Conservation (phyloP, 2,329 filamentous ascomycete species). For the Penicillium oxalicum region DNA sequence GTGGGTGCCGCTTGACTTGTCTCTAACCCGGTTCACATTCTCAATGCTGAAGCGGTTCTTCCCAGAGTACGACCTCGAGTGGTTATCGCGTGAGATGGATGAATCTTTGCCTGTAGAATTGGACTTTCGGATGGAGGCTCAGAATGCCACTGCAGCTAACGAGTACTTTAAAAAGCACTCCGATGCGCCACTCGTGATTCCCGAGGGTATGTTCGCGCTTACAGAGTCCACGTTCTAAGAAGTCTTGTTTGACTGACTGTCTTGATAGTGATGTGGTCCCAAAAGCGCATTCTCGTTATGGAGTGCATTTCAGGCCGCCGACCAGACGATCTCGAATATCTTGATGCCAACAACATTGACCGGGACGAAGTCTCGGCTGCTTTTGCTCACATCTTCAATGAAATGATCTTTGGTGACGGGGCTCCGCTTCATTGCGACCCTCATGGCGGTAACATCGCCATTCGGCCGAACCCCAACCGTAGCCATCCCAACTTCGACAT, state of each 20-base stretch:
- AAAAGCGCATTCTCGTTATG: conserved; percentile 89
- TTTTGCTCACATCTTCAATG: conserved; percentile 89
- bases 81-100: conserved; percentile 92
- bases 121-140: conserved; percentile 78
- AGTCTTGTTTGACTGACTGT: conserved; percentile 11
- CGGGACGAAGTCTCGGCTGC: conserved; percentile 92
- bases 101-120: conserved; percentile 83
- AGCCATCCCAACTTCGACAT: conserved; percentile 80
- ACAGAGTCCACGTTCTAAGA: neutral
- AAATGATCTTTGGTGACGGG: conserved; percentile 93
- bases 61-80: conserved; percentile 94
- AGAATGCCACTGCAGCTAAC: conserved; percentile 73
- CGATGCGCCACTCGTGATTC: conserved; percentile 77
- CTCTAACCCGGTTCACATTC: conserved; percentile 83
- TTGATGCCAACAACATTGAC: conserved; percentile 82
- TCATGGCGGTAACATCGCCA: conserved; percentile 91
- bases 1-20: conserved; percentile 83
- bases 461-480: conserved; percentile 65
- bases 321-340: conserved; percentile 79
- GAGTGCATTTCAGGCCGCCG: conserved; percentile 81
- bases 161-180: conserved; percentile 72
- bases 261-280: conserved; percentile 69
- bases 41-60: conserved; percentile 86
- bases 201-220: conserved; percentile 46
- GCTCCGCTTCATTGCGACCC: conserved; percentile 95